These are phyloP conservation scores for Trypanosoma rangeli DNA, from an alignment of 208 protist species.

Conservation along the genomic window DNA sequence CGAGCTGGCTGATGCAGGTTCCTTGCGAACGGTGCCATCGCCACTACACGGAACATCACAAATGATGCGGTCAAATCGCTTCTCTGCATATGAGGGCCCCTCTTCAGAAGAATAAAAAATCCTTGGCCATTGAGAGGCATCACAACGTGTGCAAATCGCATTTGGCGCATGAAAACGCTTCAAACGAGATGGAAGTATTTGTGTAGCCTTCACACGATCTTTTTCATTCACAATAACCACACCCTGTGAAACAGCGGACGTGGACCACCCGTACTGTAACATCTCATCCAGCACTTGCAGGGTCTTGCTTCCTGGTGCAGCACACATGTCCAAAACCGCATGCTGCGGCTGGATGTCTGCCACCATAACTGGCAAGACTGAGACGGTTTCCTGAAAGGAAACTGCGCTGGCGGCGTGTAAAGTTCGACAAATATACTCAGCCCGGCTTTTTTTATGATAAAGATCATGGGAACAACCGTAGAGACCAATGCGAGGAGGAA, in stretches of 20 bases:
- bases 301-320: conserved; percentile 91
- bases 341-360: conserved; percentile 78
- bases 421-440: conserved; percentile 82
- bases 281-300: conserved; percentile 87
- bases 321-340: conserved; percentile 88
- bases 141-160: conserved; percentile 79
- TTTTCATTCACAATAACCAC: conserved; percentile 90
- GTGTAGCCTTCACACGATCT: conserved; percentile 91
- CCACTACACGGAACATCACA: conserved; percentile 96
- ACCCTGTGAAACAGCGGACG: conserved; percentile 36
- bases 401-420: conserved; percentile 81
- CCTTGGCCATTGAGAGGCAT: conserved; percentile 86
- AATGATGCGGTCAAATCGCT: conserved; percentile 90
- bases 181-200: conserved; percentile 87
- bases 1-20: conserved; percentile 68
- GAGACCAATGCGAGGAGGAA: conserved; percentile 36
- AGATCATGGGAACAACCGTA: conserved; percentile 75
- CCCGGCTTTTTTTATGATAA: conserved; percentile 68
- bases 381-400: conserved; percentile 91
- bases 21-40: conserved; percentile 95
- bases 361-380: conserved; percentile 75
- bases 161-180: conserved; percentile 91
- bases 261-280: conserved; percentile 41
- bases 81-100: conserved; percentile 11
- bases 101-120: conserved; percentile 54